These are phyloP conservation scores for Suhomyces wounanorum DNA, from an alignment of 1,139 yeast species.

Conservation along the genomic window DNA sequence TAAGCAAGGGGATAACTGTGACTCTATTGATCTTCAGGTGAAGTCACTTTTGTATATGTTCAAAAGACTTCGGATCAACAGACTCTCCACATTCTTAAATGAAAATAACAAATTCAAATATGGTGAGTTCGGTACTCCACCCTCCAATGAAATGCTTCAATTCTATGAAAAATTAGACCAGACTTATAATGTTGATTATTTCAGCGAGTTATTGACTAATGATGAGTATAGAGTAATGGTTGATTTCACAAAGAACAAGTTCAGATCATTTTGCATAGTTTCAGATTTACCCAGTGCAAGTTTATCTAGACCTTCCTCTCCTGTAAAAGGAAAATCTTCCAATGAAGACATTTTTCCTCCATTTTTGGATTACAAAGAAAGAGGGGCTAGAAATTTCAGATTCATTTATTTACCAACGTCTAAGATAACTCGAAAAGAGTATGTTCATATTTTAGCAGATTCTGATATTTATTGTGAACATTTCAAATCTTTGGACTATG, in stretches of 20 bases:
- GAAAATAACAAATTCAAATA: conserved; percentile 24
- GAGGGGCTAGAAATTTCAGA: conserved; percentile 30
- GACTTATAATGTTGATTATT: conserved; percentile 50
- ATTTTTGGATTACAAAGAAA: conserved; percentile 30
- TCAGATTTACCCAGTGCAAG: conserved; percentile 44
- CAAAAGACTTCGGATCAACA: conserved; percentile 51
- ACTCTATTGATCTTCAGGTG: conserved; percentile 59
- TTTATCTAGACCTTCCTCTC: conserved; percentile 21
- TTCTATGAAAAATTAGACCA: conserved; percentile 45
- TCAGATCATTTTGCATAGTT: conserved; percentile 58
- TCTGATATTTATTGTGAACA: conserved; percentile 59
- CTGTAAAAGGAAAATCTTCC: conserved; percentile 18
- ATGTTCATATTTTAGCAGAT: conserved; percentile 27
- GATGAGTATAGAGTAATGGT: conserved; percentile 65
- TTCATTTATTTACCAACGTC: conserved; percentile 49
- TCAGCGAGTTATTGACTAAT: conserved; percentile 40
- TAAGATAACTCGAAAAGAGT: conserved; percentile 45
- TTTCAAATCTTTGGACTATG: conserved; percentile 15
- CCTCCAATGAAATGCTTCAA: conserved; percentile 1
- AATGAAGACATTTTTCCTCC: conserved; percentile 25
- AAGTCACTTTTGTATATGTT: conserved; percentile 58
- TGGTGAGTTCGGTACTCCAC: conserved; percentile 6
- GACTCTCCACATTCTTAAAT: conserved; percentile 41
- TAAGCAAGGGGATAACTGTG: conserved; percentile 49
- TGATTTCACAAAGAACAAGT: conserved; percentile 66